These are phyloP conservation scores for Oryza punctata DNA, from an alignment of 176 grass and related monocot species.

Conservation along the genomic window DNA sequence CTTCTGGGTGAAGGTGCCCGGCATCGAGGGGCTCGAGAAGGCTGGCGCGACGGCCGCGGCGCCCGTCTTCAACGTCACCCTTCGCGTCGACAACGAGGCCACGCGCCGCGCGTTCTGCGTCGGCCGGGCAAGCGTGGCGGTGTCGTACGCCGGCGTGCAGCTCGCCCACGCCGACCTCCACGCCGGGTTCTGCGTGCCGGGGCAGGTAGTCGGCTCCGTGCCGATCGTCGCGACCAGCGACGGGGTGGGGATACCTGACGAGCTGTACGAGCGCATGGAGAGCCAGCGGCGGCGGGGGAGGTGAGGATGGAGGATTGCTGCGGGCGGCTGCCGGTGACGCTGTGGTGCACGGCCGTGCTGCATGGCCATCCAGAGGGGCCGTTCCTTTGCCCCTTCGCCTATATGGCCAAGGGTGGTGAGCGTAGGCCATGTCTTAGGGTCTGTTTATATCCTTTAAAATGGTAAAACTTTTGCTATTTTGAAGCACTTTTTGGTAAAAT, in stretches of 20 bases:
- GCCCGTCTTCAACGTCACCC: conserved; percentile 18
- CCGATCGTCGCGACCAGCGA: conserved; percentile 10
- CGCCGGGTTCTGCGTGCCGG: neutral
- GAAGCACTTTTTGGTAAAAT: too few relatives aligned
- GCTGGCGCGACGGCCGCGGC: neutral
- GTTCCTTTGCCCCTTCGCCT: conserved; percentile 1
- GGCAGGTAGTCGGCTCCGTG: neutral
- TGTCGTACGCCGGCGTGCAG: conserved; percentile 24
- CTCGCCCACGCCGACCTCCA: neutral
- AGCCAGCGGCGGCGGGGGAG: neutral
- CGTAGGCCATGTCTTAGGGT: neutral
- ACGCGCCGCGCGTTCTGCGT: too few relatives aligned
- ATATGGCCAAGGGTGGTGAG: neutral
- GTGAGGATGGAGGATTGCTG: neutral
- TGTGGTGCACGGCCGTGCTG: conserved; percentile 15
- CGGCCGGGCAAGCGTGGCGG: neutral
- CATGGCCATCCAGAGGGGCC: neutral
- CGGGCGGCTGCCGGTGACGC: neutral
- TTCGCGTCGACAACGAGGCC: conserved; percentile 1
- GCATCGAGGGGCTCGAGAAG: conserved; percentile 10
- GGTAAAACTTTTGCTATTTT: too few relatives aligned
- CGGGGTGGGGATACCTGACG: neutral
- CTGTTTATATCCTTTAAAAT: too few relatives aligned
- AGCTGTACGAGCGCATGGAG: conserved; percentile 26
- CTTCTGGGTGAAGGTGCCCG: too few relatives aligned